These are phyloP conservation scores for Sporothrix schenckii DNA, from an alignment of 2,329 filamentous ascomycete species.

Conservation along the genomic window DNA sequence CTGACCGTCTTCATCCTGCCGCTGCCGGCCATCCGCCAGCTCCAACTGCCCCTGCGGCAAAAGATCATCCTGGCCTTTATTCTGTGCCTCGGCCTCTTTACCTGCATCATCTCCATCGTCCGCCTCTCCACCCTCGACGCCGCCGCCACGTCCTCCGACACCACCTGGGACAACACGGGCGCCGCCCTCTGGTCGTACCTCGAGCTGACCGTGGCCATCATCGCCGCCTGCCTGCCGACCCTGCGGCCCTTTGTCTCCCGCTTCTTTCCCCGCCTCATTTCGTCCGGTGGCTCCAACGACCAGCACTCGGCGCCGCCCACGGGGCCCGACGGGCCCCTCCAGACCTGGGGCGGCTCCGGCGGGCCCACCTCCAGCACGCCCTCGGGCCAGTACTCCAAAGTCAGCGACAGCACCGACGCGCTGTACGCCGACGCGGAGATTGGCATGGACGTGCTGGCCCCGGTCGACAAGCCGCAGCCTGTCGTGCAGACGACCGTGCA, in stretches of 20 bases:
- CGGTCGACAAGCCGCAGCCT: neutral
- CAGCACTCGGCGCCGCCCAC: neutral
- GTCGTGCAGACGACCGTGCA: slow-evolving; percentile 37
- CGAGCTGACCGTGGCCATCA: slow-evolving; percentile 40
- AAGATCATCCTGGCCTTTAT: neutral
- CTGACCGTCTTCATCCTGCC: slow-evolving; percentile 38
- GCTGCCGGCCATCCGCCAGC: slow-evolving; percentile 30
- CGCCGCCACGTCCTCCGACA: slow-evolving; percentile 36
- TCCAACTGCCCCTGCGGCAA: neutral
- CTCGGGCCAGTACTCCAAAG: neutral
- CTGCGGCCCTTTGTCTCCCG: slow-evolving; percentile 15
- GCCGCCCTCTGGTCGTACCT: slow-evolving; percentile 43
- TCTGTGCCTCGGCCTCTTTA: slow-evolving; percentile 34
- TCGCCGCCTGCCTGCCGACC: slow-evolving; percentile 25
- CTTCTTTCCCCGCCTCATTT: neutral
- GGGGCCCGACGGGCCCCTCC: neutral
- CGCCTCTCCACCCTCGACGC: slow-evolving; percentile 39
- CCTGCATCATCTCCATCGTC: slow-evolving; percentile 40
- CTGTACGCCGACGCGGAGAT: neutral
- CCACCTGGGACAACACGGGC: slow-evolving; percentile 40
- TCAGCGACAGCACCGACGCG: slow-evolving; percentile 11
- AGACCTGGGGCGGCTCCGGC: slow-evolving; percentile 10
- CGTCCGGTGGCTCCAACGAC: neutral
- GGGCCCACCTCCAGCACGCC: neutral
- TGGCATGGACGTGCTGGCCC: neutral